These are phyloP conservation scores for Ceratocystis eucalypticola DNA, from an alignment of 2,329 filamentous ascomycete species.

Conservation along the genomic window DNA sequence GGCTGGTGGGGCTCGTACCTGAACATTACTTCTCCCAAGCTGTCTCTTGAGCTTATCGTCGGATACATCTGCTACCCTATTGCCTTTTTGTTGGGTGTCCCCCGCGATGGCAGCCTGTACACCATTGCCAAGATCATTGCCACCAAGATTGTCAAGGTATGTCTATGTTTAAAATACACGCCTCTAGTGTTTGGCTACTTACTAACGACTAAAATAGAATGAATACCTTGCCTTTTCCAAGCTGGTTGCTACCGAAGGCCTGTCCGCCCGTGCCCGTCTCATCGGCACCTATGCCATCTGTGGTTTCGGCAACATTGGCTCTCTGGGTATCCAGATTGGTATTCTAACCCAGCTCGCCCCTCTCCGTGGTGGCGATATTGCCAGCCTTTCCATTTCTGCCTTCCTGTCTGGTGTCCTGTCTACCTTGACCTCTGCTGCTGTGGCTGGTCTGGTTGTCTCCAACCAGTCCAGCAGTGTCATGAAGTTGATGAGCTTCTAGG, in stretches of 20 bases:
- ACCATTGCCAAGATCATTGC: constrained; percentile 69
- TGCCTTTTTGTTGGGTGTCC: constrained; percentile 69
- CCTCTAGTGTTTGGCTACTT: constrained; percentile 22
- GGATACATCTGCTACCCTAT: constrained; percentile 68
- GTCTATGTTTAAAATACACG: neutral
- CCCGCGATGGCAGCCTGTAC: constrained; percentile 49
- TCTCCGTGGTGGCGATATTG: constrained; percentile 58
- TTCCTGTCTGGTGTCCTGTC: constrained; percentile 65
- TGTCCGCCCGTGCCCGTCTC: constrained; percentile 58
- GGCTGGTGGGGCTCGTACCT: constrained; percentile 76
- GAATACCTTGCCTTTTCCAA: constrained; percentile 61
- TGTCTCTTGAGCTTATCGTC: constrained; percentile 58
- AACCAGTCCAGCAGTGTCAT: constrained; percentile 26
- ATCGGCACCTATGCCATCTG: constrained; percentile 81
- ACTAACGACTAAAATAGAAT: constrained; percentile 47
- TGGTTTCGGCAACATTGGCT: constrained; percentile 74
- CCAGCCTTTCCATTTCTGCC: constrained; percentile 61
- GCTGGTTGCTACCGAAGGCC: constrained; percentile 40
- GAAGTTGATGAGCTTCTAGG: constrained; percentile 17
- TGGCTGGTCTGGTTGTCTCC: constrained; percentile 63
- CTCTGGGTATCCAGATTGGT: constrained; percentile 79
- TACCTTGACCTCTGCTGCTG: constrained; percentile 63
- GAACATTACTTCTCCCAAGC: constrained; percentile 49
- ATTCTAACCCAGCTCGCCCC: constrained; percentile 73
- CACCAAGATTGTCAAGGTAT: constrained; percentile 60